Evolutionary conservation across 2,329 filamentous ascomycete species (phyloP).

Genomic region (Fusarium chaquense): DNA sequence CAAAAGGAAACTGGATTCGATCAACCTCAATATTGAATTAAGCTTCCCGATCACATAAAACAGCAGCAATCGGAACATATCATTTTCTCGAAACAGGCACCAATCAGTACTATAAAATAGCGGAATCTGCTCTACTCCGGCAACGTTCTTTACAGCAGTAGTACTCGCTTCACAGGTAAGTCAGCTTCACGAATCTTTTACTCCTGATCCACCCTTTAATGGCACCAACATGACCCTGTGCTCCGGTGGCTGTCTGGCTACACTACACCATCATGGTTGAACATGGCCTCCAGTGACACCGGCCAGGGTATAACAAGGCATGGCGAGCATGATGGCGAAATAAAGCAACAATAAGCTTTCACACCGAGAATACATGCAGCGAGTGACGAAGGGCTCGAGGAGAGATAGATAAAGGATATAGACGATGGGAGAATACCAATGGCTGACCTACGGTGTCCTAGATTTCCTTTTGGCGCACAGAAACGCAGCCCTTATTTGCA

Average conservation of each 20-base stretch:
- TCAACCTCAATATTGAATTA: not conserved
- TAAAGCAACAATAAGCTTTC: not conserved
- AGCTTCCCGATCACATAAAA: not conserved
- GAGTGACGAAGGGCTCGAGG: not conserved
- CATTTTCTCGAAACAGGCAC: not conserved
- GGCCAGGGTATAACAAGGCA: not conserved
- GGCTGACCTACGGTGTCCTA: constrained; percentile 32
- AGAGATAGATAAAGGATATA: constrained; percentile 11
- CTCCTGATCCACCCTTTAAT: not conserved
- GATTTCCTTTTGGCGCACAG: constrained; percentile 10
- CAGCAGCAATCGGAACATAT: not conserved
- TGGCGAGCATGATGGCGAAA: not conserved
- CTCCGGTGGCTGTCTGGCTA: not conserved
- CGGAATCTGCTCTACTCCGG: not conserved
- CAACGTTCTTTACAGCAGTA: not conserved
- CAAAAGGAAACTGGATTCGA: not conserved
- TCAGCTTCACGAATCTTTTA: not conserved
- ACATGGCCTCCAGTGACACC: not conserved
- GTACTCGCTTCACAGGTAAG: constrained; percentile 16
- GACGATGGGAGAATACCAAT: constrained; percentile 10
- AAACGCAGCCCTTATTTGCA: constrained; percentile 21
- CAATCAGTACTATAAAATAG: not conserved
- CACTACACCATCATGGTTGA: not conserved
- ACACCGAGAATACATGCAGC: not conserved
- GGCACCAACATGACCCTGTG: not conserved